Evolutionary conservation across 139 green algal genomes (phyloP), one percentile per base, ranked within the genome.

Genomic region (Micractinium conductrix): DNA sequence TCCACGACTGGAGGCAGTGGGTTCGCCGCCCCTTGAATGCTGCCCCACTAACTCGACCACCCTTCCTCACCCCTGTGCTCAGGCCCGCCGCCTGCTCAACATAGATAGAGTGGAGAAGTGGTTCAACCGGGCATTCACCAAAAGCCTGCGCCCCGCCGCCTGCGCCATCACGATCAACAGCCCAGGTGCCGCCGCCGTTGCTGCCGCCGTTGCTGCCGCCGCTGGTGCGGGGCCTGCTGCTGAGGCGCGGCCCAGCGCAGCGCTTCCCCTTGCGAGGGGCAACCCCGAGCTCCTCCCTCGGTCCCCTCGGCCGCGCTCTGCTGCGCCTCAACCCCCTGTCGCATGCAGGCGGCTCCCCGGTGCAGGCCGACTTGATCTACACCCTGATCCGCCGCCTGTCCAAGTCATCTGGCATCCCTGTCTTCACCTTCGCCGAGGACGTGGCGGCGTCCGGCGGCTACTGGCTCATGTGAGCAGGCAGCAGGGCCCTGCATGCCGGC

Each of bases 401-500:
- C 35, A 53, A 84, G 37, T 16, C 86, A n/a, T 83, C 79, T 2
- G 74, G 80, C 24, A 85, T 90, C 40, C 80, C 81, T 4, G 87
- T 91, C 24, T 90, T 79, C 76, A 88, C 87, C 0, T 92, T 92
- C 85, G 87, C 87, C 19, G 89, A 92, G 65, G 89, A 92, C 44
- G 78, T 83, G 62, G 78, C 78, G 5, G 78, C 78, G 30, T 38
- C 28, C 28, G 81, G 88, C 50, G 86, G 89, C 28, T 91, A 92
- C 45, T 92, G 89, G 89, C 81, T 92, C 22, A 75, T 91, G 78
- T 88, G 58, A 43, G 76, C 17, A 28, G 42, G 19, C 63, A 43
- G 8, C 63, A 40, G n/a, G n/a, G n/a, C n/a, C n/a, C n/a, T n/a
- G n/a, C 14, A 58, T 62, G 53, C 8, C 26, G 53, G 10, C 19